Conservation (phyloP, 352 stramenopile species). For the Plasmopara halstedii region DNA sequence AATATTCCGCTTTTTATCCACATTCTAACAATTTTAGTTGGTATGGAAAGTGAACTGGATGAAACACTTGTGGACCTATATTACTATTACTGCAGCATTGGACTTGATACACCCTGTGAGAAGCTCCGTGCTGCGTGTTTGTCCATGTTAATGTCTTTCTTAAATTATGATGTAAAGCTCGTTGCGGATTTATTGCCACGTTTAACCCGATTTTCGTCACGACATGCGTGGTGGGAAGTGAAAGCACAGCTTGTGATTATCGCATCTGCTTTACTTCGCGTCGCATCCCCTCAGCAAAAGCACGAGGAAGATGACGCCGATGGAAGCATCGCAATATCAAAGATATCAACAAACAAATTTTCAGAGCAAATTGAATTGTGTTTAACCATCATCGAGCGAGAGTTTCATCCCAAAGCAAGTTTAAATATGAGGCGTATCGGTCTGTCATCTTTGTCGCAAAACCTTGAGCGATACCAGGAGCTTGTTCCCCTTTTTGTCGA, state of each 20-base stretch:
- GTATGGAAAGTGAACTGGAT: constrained; percentile 63
- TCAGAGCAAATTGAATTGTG: constrained; percentile 66
- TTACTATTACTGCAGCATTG: constrained; percentile 84
- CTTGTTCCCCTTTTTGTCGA: constrained; percentile 72
- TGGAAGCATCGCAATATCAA: background rate
- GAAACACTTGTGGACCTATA: constrained; percentile 77
- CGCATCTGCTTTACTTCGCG: constrained; percentile 45
- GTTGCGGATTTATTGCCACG: constrained; percentile 54
- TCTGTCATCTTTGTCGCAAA: constrained; percentile 46
- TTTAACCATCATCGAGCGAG: constrained; percentile 63
- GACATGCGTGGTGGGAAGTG: constrained; percentile 78
- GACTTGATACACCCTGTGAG: constrained; percentile 56
- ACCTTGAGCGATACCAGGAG: constrained; percentile 57
- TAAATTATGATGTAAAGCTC: constrained; percentile 37
- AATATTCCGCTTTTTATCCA: constrained; percentile 76
- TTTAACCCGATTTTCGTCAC: constrained; percentile 51
- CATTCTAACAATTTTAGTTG: constrained; percentile 55
- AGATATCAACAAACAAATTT: constrained; percentile 25
- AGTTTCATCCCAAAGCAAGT: constrained; percentile 48
- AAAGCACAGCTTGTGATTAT: constrained; percentile 73
- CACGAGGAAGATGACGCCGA: constrained; percentile 9
- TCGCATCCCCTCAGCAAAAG: constrained; percentile 6
- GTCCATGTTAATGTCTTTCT: constrained; percentile 52
- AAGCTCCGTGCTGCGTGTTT: constrained; percentile 72
- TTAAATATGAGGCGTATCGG: constrained; percentile 60